Conservation (phyloP, 1,139 yeast species). For the Suhomyces wounanorum region DNA sequence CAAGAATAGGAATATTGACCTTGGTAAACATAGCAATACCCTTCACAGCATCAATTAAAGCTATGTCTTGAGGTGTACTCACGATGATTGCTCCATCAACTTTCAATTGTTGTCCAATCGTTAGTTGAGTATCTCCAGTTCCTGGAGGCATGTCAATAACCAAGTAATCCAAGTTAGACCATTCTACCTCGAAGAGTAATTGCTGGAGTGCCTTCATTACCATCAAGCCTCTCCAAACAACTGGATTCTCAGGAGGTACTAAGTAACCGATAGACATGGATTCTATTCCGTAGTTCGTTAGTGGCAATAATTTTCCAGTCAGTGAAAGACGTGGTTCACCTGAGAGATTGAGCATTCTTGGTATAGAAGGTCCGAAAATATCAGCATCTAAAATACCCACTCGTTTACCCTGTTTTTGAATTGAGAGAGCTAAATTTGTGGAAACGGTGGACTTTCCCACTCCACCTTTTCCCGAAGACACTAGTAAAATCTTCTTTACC, state of each 20-base stretch:
- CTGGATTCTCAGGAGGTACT: constrained; percentile 65
- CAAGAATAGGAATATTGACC: constrained; percentile 72
- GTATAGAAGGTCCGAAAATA: constrained; percentile 82
- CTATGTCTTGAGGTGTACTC: constrained; percentile 86
- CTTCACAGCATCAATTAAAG: constrained; percentile 76
- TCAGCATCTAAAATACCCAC: constrained; percentile 81
- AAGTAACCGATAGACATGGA: constrained; percentile 92
- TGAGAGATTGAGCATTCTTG: constrained; percentile 61
- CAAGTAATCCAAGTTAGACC: constrained; percentile 72
- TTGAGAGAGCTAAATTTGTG: constrained; percentile 67
- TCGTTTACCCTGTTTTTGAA: constrained; percentile 54
- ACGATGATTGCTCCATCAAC: constrained; percentile 82
- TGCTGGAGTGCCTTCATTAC: constrained; percentile 89
- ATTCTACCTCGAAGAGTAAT: constrained; percentile 74
- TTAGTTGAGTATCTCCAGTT: constrained; percentile 85
- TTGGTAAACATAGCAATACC: constrained; percentile 80
- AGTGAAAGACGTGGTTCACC: constrained; percentile 67
- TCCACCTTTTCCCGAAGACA: constrained; percentile 82
- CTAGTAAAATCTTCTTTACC: constrained; percentile 63
- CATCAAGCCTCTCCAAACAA: constrained; percentile 87
- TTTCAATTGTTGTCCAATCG: constrained; percentile 74
- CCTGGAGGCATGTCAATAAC: constrained; percentile 92
- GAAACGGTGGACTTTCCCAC: constrained; percentile 66
- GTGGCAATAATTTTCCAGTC: constrained; percentile 62
- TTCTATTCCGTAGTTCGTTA: constrained; percentile 75